phyloP scores from a whole-genome alignment of 2,329 filamentous ascomycete genomes.

The Coniella lustricola region DNA sequence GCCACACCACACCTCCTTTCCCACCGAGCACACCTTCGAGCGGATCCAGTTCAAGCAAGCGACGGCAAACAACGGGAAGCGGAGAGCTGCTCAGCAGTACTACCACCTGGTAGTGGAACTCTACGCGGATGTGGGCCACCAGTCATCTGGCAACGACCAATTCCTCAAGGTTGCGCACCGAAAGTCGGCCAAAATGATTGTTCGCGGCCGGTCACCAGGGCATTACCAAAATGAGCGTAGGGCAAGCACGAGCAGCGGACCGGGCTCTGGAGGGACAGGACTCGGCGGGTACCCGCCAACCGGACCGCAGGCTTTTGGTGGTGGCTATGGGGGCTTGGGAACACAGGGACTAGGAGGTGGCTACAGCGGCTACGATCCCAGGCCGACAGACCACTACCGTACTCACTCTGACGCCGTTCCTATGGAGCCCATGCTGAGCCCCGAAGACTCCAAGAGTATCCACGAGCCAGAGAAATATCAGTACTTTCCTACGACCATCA shows the following conservation, averaged over 20 bases:
- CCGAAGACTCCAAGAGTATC: conserved; percentile 45
- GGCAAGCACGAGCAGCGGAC: conserved; percentile 61
- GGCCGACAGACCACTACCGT: conserved; percentile 33
- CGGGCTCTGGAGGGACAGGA: conserved; percentile 56
- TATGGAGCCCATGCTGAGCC: conserved; percentile 42
- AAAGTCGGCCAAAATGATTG: conserved; percentile 75
- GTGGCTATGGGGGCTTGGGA: conserved; percentile 30
- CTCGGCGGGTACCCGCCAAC: conserved; percentile 40
- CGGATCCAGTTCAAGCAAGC: conserved; percentile 92
- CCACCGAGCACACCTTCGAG: conserved; percentile 64
- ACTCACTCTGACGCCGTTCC: conserved; percentile 44
- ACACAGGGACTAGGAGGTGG: conserved; percentile 33
- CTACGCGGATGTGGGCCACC: conserved; percentile 58
- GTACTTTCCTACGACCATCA: conserved; percentile 46
- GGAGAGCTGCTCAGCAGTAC: conserved; percentile 83
- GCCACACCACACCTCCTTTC: conserved; percentile 26
- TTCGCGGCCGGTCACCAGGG: conserved; percentile 75
- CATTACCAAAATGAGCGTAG: conserved; percentile 69
- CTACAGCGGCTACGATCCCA: conserved; percentile 34
- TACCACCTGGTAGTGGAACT: conserved; percentile 87
- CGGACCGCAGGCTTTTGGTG: conserved; percentile 31
- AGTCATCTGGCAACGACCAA: conserved; percentile 35
- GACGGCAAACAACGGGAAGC: conserved; percentile 88
- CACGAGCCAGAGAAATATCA: conserved; percentile 44
- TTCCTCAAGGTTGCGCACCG: conserved; percentile 66